phyloP scores from a whole-genome alignment of 768 basidiomycete species.

The Royoungia palumana region DNA sequence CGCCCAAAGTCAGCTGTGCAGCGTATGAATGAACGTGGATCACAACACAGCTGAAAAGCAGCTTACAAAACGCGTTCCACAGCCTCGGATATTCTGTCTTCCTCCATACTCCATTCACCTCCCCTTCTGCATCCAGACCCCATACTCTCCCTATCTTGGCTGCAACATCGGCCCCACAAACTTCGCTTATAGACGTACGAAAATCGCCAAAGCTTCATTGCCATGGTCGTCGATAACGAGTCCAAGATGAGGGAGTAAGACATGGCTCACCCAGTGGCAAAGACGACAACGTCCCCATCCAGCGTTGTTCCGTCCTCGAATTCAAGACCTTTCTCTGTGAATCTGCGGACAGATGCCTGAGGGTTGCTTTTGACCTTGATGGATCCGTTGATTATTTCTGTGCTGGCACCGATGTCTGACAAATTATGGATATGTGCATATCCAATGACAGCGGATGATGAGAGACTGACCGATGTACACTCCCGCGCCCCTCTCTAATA shows the following conservation, averaged over 20 bases:
- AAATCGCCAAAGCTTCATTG: slow-evolving; percentile 44
- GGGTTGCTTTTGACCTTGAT: slow-evolving; percentile 48
- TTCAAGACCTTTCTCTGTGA: slow-evolving; percentile 27
- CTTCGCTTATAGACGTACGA: slow-evolving; percentile 34
- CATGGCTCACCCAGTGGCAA: slow-evolving; percentile 32
- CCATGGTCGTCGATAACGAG: neutral
- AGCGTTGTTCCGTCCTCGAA: slow-evolving; percentile 27
- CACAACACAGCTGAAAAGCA: neutral
- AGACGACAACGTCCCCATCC: slow-evolving; percentile 31
- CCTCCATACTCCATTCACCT: slow-evolving; percentile 44
- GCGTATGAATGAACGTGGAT: neutral
- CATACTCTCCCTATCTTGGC: slow-evolving; percentile 51
- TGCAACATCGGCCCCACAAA: slow-evolving; percentile 47
- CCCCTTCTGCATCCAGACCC: slow-evolving; percentile 66
- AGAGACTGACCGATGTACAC: slow-evolving; percentile 39
- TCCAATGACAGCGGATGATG: neutral
- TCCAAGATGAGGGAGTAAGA: neutral
- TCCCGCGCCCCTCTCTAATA: slow-evolving; percentile 35
- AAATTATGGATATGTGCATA: neutral
- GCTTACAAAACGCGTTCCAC: slow-evolving; percentile 27
- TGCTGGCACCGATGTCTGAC: slow-evolving; percentile 39
- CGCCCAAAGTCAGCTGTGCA: slow-evolving; percentile 19
- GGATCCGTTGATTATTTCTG: slow-evolving; percentile 44
- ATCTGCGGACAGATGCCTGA: slow-evolving; percentile 16
- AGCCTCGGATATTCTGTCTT: slow-evolving; percentile 35